These are phyloP conservation scores for Geotrichum klebahnii DNA, from an alignment of 1,139 yeast species.

Conservation along the genomic window DNA sequence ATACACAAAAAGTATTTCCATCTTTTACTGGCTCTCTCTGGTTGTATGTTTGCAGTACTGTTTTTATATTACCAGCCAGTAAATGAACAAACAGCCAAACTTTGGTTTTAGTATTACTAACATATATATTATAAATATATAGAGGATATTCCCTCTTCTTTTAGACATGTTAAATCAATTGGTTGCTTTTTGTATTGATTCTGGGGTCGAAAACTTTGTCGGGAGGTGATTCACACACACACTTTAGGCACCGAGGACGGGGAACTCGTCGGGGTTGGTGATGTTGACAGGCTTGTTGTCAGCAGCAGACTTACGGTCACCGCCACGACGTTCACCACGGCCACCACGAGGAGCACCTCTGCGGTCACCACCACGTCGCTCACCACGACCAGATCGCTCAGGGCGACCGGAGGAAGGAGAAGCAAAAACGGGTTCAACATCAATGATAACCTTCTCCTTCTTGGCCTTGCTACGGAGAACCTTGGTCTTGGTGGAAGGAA, in stretches of 20 bases:
- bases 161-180: too few relatives aligned
- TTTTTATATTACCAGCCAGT: too few relatives aligned
- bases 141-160: too few relatives aligned
- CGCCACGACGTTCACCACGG: slow-evolving; percentile 30
- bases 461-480: slow-evolving; percentile 48
- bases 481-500: slow-evolving; percentile 50
- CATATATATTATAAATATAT: too few relatives aligned
- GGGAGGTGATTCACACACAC: too few relatives aligned
- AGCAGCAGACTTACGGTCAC: slow-evolving; percentile 23
- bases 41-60: too few relatives aligned
- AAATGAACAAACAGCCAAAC: too few relatives aligned
- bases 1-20: too few relatives aligned
- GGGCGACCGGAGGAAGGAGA: slow-evolving; percentile 22
- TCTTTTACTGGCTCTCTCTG: too few relatives aligned
- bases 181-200: too few relatives aligned
- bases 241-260: slow-evolving; percentile 36
- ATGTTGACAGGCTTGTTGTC: slow-evolving; percentile 30
- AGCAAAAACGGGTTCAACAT: slow-evolving; percentile 53
- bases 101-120: too few relatives aligned
- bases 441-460: slow-evolving; percentile 66
- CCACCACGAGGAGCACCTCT: slow-evolving; percentile 35
- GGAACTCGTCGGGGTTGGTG: slow-evolving; percentile 34
- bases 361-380: slow-evolving; percentile 33
- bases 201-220: too few relatives aligned
- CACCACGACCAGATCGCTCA: slow-evolving; percentile 36